Percentiles rank a stretch among this genome's conserved stretches.
phyloP scores from a whole-genome alignment of 1,284 basidiomycete genomes.

The Chiua sp. region DNA sequence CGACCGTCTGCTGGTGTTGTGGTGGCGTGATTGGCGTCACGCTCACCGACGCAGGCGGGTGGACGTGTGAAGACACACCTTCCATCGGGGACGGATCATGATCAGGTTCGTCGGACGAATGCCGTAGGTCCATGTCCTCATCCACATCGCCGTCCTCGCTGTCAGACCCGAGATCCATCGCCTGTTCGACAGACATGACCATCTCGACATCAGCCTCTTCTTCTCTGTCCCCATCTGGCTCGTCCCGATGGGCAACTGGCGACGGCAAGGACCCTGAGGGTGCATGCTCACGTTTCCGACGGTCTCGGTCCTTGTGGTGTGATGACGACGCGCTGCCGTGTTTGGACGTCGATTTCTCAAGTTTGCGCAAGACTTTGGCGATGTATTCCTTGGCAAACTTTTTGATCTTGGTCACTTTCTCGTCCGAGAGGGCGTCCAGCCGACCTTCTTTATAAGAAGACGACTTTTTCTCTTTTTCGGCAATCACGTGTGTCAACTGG shows the following conservation, averaged over 20 bases:
- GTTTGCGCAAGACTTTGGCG: constrained; percentile 65
- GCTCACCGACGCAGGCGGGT: constrained; percentile 32
- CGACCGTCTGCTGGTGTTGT: constrained; percentile 27
- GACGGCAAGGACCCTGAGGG: constrained; percentile 28
- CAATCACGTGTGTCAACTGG: constrained; percentile 80
- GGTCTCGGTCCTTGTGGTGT: constrained; percentile 8
- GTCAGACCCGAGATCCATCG: constrained; percentile 53
- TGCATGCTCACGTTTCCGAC: constrained; percentile 23
- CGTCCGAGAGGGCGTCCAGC: constrained; percentile 81
- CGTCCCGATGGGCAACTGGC: constrained; percentile 28
- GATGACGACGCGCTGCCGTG: constrained; percentile 23
- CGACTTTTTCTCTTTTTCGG: constrained; percentile 94
- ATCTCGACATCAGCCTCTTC: constrained; percentile 39
- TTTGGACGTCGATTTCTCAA: constrained; percentile 55
- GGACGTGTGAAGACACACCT: constrained; percentile 32
- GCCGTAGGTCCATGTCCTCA: constrained; percentile 30
- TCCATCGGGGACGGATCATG: constrained; percentile 40
- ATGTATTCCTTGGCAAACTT: constrained; percentile 93
- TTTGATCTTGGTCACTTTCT: constrained; percentile 91
- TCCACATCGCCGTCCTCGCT: constrained; percentile 43
- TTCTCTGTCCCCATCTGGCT: constrained; percentile 10
- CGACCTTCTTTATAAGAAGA: constrained; percentile 73
- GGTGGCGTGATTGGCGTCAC: constrained; percentile 39
- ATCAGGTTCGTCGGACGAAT: constrained; percentile 35
- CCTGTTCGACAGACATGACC: constrained; percentile 55